A percentile compares a stretch with the other conserved stretches of the same genome.
phyloP scores from a whole-genome alignment of 2,329 filamentous ascomycete species.

The Colletotrichum cuscutae region DNA sequence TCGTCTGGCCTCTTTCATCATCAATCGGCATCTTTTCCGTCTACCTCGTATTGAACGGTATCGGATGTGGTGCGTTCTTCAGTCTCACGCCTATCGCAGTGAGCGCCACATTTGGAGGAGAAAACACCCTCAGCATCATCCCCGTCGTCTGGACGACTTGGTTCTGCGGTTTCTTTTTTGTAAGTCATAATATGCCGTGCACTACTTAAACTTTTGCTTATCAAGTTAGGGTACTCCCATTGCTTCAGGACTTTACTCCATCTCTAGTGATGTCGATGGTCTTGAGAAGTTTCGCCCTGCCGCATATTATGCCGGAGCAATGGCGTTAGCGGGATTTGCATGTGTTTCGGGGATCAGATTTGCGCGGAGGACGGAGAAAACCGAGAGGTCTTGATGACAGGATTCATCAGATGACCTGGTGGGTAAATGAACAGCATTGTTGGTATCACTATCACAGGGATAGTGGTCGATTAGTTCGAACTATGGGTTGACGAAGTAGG shows the following conservation, averaged over 20 bases:
- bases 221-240: constrained; percentile 40
- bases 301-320: constrained; percentile 41
- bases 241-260: constrained; percentile 40
- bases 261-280: constrained; percentile 33
- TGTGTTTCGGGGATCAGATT: constrained; percentile 14
- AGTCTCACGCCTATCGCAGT: constrained; percentile 40
- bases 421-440: background rate
- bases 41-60: constrained; percentile 42
- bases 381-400: background rate
- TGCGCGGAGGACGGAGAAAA: background rate
- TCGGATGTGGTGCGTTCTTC: constrained; percentile 44
- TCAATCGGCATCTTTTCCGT: constrained; percentile 37
- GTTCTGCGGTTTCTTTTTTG: constrained; percentile 43
- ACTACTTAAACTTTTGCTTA: background rate
- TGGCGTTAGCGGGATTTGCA: constrained; percentile 36
- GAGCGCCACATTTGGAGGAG: constrained; percentile 37
- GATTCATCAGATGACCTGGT: background rate
- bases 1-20: constrained; percentile 42
- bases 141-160: constrained; percentile 42
- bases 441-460: too few species aligned
- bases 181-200: constrained; percentile 20
- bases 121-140: constrained; percentile 40
- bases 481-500: too few species aligned
- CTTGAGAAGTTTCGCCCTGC: constrained; percentile 39
- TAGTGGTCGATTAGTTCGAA: too few species aligned